These are phyloP conservation scores for Backusella luteola DNA, from an alignment of 192 early-diverging fungal species.

Conservation along the genomic window DNA sequence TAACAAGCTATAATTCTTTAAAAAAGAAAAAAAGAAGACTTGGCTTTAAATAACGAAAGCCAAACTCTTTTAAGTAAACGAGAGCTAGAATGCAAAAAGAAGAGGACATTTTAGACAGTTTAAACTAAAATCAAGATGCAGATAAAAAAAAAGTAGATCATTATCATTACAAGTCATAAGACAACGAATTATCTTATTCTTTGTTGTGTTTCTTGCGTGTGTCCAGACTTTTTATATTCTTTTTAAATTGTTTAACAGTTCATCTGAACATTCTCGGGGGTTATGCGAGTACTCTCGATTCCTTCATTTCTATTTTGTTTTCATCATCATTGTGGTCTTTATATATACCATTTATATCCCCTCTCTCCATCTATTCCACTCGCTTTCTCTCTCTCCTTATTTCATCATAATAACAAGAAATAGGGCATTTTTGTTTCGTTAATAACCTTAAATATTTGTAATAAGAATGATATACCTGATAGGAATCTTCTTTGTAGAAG, in stretches of 20 bases:
- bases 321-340: background rate
- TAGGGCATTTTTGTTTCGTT: background rate
- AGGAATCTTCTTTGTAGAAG: background rate
- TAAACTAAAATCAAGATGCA: background rate
- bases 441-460: background rate
- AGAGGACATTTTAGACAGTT: background rate
- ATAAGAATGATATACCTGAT: background rate
- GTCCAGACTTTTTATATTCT: background rate
- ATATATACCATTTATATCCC: background rate
- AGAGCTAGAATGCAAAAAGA: background rate
- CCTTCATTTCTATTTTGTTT: background rate
- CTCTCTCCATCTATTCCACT: background rate
- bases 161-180: background rate
- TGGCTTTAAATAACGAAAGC: background rate
- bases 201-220: background rate
- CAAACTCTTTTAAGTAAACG: background rate
- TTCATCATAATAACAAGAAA: background rate
- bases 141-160: background rate
- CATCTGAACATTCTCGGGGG: background rate
- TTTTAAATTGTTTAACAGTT: background rate
- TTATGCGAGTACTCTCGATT: background rate
- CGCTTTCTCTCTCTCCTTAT: background rate
- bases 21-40: background rate
- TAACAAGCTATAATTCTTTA: background rate
- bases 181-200: background rate